Base-by-base conservation (phyloP, 257 asterid genomes). In the Solanum dulcamara region DNA sequence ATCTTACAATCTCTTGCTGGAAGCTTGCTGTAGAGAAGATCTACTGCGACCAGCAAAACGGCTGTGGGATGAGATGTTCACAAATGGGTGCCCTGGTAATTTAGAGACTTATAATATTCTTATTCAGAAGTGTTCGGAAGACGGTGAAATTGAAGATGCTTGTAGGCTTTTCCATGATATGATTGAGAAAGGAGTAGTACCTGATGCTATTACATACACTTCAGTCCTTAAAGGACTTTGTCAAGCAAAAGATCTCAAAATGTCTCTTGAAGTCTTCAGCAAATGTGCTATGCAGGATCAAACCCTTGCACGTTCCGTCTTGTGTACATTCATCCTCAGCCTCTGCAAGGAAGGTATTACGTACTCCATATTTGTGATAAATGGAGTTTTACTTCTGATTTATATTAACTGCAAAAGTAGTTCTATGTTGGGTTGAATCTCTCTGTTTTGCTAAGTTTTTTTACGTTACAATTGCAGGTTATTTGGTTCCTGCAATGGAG, bases 11-110 rank as follows among this genome's bases (percentile, higher is more conserved):
- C 89, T 80, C 85, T 91, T 96, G 84, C 95, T 96, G 2, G 95
- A 96, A 88, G 97, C 97, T 81, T 94, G 97, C 91, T 93, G 98
- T 87, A 86, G 89, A 88, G 97, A 93, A 38, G 98, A 94, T 88
- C 91, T 94, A 33, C 62, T 94, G 15, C 95, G 96, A 55, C 98
- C 98, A 9, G 99, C 99, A 35, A 94, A 90, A 87, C 92, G 97
- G 84, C 85, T 96, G 50, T 94, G 98, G 98, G 98, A 96, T 83
- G 98, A 96, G 90, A 96, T 96, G 99, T 94, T 96, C 89, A 87
- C 94, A 53, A 90, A 91, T 90, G 95, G 97, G 42, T 94, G 96
- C 85, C 84, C 87, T 86, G 98, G 96, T 44, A 91, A 95, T 87
- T 80, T 88, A 87, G 90, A 86, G 87, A 93, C 93, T 10, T 94